Evolutionary conservation across 495 filamentous ascomycete genomes (phyloP), one percentile per base, ranked within the genome.

Genomic region (Penicillium soppii): DNA sequence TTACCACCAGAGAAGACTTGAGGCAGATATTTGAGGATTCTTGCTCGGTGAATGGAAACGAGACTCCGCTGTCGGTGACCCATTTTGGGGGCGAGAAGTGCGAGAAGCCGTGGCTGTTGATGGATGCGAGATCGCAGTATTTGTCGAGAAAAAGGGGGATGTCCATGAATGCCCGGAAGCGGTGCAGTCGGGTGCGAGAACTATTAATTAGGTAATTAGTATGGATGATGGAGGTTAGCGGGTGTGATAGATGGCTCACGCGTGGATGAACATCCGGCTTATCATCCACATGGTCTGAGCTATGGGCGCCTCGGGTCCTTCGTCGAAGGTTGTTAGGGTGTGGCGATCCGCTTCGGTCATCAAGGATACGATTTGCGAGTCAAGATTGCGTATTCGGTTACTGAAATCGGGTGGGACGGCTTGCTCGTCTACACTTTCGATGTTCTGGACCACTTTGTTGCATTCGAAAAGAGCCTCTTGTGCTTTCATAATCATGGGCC

Each of bases 101-200:
- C 5, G 49, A 42, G 30, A 50, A 47, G n/a, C 35, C 27, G 7
- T 50, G 33, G 20, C 64, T 68, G 7, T 65, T 61, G 19, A 70
- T 67, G 22, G 70, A 69, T 27, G 61, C 57, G 6, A 81, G 67
- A 50, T 80, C 76, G 44, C 76, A 81, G 42, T 78, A 74, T 50
- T 75, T 75, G 23, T 71, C 68, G 0, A 70, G 60, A 52, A 80
- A 80, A 6, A 81, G 57, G 5, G 78, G 76, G 5, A 74, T 58
- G 44, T 81, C 75, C 43, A 68, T 69, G 50, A 81, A 81, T 26
- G 76, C 76, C 47, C 65, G 65, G 57, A 76, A 81, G 6, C 76
- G 75, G 37, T 81, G 76, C 5, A 79, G 52, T 35, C 74, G 76
- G 30, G 75, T 75, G 46, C 74, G 64, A 40, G 76, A 72, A 64